Percentiles rank a stretch among this genome's conserved stretches.
phyloP scores from a whole-genome alignment of 129 eudicot species.

The Lonicera japonica region DNA sequence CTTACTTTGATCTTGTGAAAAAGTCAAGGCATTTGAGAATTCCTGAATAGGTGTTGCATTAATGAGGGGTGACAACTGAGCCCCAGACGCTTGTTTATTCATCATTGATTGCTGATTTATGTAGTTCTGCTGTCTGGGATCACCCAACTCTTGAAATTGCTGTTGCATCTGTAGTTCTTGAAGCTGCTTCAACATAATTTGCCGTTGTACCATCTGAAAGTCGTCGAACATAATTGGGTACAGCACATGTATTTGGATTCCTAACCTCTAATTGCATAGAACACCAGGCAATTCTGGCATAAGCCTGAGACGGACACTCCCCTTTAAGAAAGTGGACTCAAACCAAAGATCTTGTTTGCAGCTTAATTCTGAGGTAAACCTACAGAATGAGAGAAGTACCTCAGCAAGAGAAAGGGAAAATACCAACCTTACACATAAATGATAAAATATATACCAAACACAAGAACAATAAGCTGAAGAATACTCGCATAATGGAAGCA shows the following conservation, averaged over 20 bases:
- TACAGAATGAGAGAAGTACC: not conserved
- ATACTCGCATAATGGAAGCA: not conserved
- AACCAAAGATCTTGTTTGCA: not conserved
- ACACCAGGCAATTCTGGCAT: no score
- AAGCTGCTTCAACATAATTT: slow-evolving; percentile 58
- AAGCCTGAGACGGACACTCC: no score
- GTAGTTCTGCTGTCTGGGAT: slow-evolving; percentile 29
- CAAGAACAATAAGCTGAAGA: not conserved
- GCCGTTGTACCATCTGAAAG: slow-evolving; percentile 73
- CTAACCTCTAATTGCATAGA: no score
- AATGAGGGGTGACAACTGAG: slow-evolving; percentile 25
- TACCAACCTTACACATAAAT: not conserved
- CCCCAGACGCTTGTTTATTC: slow-evolving; percentile 29
- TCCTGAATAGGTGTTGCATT: slow-evolving; percentile 44
- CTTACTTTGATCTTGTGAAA: slow-evolving; percentile 48
- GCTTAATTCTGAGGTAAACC: not conserved
- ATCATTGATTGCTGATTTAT: slow-evolving; percentile 27
- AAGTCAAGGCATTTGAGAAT: slow-evolving; percentile 33
- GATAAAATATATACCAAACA: not conserved
- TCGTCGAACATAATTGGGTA: slow-evolving; percentile 32
- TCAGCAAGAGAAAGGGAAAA: not conserved
- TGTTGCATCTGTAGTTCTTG: slow-evolving; percentile 60
- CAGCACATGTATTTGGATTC: no score
- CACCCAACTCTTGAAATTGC: slow-evolving; percentile 44
- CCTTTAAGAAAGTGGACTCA: not conserved